Percentiles rank a stretch among this genome's conserved stretches.
These are phyloP conservation scores for Phalaenopsis hybrid DNA, from an alignment of 116 monocot species.

Conservation along the genomic window DNA sequence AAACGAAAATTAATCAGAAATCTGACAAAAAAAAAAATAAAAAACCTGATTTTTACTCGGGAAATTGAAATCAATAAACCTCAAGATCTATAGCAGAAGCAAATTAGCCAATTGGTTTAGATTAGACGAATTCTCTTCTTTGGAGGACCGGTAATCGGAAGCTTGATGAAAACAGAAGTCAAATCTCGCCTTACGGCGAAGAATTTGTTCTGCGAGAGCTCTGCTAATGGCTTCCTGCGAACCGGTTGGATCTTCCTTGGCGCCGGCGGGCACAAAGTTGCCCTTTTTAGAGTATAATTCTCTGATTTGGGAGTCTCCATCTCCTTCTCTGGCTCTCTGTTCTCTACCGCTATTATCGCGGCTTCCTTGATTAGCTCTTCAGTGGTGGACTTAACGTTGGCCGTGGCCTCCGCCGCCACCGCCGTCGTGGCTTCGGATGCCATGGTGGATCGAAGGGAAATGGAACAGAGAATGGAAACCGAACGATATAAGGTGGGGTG, in stretches of 20 bases:
- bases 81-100: background rate
- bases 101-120: background rate
- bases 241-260: slow-evolving; percentile 3
- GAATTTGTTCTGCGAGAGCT: background rate
- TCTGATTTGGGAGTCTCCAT: slow-evolving; percentile 10
- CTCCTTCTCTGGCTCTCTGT: background rate
- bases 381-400: too few relatives aligned
- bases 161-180: slow-evolving; percentile 5
- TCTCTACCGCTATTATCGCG: too few relatives aligned
- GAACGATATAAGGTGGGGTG: too few relatives aligned
- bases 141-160: background rate
- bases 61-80: background rate
- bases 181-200: background rate
- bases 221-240: background rate
- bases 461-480: too few relatives aligned
- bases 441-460: too few relatives aligned
- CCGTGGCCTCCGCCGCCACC: too few relatives aligned
- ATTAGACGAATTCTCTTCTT: slow-evolving; percentile 1
- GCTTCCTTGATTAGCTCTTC: too few relatives aligned
- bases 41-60: background rate
- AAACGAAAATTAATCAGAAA: background rate
- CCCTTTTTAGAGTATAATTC: background rate
- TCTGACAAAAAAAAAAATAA: background rate
- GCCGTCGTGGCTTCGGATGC: too few relatives aligned
- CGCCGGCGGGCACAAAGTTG: slow-evolving; percentile 8